phyloP scores from a whole-genome alignment of 139 green algal genomes.

The Closterium sp. region DNA sequence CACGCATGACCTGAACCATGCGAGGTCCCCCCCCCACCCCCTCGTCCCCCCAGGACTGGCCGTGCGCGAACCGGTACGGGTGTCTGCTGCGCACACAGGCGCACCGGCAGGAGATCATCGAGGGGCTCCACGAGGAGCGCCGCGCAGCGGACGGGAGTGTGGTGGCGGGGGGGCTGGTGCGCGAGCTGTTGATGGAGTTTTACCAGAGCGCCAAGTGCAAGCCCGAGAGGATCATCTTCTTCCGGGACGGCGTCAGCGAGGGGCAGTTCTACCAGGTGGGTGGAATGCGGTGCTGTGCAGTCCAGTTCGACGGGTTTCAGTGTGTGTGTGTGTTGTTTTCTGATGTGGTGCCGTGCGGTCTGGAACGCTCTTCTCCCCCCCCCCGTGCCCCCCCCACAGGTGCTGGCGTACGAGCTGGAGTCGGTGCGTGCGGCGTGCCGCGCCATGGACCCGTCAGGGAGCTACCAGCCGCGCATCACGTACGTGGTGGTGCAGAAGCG shows the following conservation, averaged over 20 bases:
- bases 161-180: constrained; percentile 1
- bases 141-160: neutral
- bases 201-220: constrained; percentile 20
- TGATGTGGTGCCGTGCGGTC: too few species aligned
- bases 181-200: constrained; percentile 25
- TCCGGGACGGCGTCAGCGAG: constrained; percentile 34
- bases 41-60: constrained; percentile 4
- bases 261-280: constrained; percentile 41
- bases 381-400: neutral
- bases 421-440: constrained; percentile 27
- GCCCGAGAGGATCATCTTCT: constrained; percentile 31
- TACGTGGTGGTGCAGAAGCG: constrained; percentile 82
- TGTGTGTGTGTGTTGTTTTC: too few species aligned
- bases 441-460: constrained; percentile 12
- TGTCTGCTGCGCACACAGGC: constrained; percentile 1
- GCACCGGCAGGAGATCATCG: constrained; percentile 18
- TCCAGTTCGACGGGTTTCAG: too few species aligned
- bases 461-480: constrained; percentile 71
- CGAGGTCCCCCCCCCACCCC: too few species aligned
- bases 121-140: neutral
- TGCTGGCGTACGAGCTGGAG: constrained; percentile 6
- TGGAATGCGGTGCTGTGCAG: neutral
- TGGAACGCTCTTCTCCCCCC: too few species aligned
- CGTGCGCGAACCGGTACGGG: constrained; percentile 1
- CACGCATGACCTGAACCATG: too few species aligned